Conservation (phyloP, 2,329 filamentous ascomycete genomes). For the Aspergillus transmontanensis region DNA sequence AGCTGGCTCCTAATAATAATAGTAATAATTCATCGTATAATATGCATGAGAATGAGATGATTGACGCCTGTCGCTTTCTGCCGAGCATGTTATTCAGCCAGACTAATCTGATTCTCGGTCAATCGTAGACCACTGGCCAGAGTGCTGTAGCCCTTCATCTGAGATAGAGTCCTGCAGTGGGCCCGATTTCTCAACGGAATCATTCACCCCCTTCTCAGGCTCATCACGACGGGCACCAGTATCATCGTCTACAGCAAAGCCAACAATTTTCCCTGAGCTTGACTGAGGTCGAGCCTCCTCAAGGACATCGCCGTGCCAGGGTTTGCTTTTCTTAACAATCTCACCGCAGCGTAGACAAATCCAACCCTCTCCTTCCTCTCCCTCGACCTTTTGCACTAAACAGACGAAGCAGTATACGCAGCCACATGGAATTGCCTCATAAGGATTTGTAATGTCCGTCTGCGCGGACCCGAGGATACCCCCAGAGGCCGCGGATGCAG, state of each 20-base stretch:
- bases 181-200: constrained; percentile 19
- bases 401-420: constrained; percentile 97
- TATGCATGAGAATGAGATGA: background rate
- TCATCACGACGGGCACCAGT: constrained; percentile 15
- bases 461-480: constrained; percentile 85
- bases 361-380: constrained; percentile 94
- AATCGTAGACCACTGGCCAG: constrained; percentile 40
- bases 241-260: constrained; percentile 40
- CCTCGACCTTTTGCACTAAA: constrained; percentile 83
- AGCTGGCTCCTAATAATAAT: background rate
- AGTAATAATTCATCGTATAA: constrained; percentile 4
- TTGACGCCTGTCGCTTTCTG: background rate
- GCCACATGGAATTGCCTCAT: constrained; percentile 84
- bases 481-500: constrained; percentile 65
- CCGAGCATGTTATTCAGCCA: constrained; percentile 3
- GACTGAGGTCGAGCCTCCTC: constrained; percentile 40
- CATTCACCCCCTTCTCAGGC: constrained; percentile 10
- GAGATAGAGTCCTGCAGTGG: constrained; percentile 31
- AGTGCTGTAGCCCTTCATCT: constrained; percentile 39
- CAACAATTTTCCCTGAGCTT: constrained; percentile 44
- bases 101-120: constrained; percentile 31
- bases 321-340: constrained; percentile 78
- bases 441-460: constrained; percentile 95
- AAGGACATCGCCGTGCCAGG: constrained; percentile 89
- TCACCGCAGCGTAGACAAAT: constrained; percentile 86